Conservation (phyloP, 805 yeast species). For the Saccharomycopsis microspora region DNA sequence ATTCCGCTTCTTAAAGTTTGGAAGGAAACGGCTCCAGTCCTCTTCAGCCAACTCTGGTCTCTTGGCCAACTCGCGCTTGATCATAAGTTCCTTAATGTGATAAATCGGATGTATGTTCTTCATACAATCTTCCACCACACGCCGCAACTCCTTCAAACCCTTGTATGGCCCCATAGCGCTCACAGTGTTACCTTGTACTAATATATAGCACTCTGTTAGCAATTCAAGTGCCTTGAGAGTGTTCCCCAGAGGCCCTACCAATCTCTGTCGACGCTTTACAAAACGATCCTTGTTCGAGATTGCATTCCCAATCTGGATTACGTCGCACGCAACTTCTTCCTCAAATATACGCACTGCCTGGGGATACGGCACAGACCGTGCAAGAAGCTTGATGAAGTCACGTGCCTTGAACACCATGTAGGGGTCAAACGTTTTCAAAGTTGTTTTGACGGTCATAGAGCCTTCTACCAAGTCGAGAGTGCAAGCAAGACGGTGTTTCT, state of each 20-base stretch:
- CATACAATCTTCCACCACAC: constrained; percentile 98
- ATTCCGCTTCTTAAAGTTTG: constrained; percentile 92
- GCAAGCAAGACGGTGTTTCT: constrained; percentile 67
- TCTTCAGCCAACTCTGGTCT: constrained; percentile 92
- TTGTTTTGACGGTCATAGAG: constrained; percentile 92
- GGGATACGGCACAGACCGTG: constrained; percentile 94
- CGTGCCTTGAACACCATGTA: constrained; percentile 89
- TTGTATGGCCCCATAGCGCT: constrained; percentile 94
- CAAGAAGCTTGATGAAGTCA: constrained; percentile 84
- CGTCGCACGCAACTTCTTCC: constrained; percentile 92
- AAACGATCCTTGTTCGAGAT: constrained; percentile 89
- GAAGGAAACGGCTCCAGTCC: constrained; percentile 94
- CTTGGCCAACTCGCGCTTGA: constrained; percentile 87
- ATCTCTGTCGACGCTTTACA: constrained; percentile 88
- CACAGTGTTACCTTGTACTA: constrained; percentile 96
- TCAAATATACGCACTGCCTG: constrained; percentile 88
- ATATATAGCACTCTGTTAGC: constrained; percentile 86
- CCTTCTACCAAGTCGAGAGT: constrained; percentile 89
- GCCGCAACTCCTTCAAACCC: constrained; percentile 82
- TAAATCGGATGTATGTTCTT: constrained; percentile 94
- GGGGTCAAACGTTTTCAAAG: constrained; percentile 92
- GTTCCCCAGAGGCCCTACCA: constrained; percentile 95
- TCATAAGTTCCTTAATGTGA: constrained; percentile 95
- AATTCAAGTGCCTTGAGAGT: constrained; percentile 92
- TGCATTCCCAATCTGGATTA: constrained; percentile 84